Percentiles rank a stretch among this genome's conserved stretches.
phyloP scores from a whole-genome alignment of 1,284 basidiomycete species.

The Apiotrichum montevideense region DNA sequence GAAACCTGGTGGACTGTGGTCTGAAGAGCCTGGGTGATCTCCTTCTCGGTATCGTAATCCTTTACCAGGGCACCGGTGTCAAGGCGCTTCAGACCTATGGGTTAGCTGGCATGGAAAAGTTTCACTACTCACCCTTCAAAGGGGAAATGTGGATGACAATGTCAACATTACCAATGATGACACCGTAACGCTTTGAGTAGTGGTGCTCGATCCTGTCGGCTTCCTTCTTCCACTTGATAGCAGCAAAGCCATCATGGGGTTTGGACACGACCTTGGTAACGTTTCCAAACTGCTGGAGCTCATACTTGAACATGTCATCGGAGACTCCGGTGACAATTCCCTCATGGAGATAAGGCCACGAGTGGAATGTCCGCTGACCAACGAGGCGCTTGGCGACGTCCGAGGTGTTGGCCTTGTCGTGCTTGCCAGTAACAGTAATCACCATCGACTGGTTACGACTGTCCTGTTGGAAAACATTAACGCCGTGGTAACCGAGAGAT shows the following conservation, averaged over 20 bases:
- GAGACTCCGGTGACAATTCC: conserved; percentile 81
- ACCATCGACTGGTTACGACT: conserved; percentile 89
- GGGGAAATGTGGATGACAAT: conserved; percentile 76
- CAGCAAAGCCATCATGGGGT: conserved; percentile 62
- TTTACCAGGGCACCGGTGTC: conserved; percentile 88
- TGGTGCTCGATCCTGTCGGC: conserved; percentile 72
- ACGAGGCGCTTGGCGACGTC: conserved; percentile 70
- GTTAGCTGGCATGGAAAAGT: conserved; percentile 52
- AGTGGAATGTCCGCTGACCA: conserved; percentile 70
- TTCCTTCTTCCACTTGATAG: conserved; percentile 67
- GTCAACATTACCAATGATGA: conserved; percentile 75
- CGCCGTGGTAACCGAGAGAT: conserved; percentile 72
- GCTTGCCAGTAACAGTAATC: conserved; percentile 70
- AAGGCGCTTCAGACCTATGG: conserved; percentile 64
- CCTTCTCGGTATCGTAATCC: conserved; percentile 78
- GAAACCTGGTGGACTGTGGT: conserved; percentile 68
- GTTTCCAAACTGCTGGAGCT: conserved; percentile 57
- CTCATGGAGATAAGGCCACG: conserved; percentile 94
- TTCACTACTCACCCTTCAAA: conserved; percentile 56
- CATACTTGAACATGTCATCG: conserved; percentile 81
- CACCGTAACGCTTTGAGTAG: conserved; percentile 85
- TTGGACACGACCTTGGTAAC: conserved; percentile 57
- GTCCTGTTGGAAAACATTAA: conserved; percentile 89
- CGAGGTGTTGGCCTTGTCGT: conserved; percentile 60
- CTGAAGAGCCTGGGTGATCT: conserved; percentile 79